phyloP scores from a whole-genome alignment of 2,329 filamentous ascomycete species.

The Tolypocladium sp. region DNA sequence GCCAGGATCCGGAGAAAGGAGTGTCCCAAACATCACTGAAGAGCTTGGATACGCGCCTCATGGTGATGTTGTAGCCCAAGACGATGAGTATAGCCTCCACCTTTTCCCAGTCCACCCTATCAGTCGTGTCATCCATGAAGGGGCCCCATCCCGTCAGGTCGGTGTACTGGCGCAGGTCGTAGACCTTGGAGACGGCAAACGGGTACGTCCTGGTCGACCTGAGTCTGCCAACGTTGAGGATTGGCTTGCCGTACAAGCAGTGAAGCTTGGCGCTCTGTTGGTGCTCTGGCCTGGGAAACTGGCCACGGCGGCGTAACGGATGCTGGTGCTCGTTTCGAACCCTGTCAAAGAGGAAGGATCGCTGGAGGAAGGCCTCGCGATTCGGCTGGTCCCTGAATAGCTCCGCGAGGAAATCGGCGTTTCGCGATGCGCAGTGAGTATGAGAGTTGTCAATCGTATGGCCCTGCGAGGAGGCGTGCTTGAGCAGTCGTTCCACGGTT shows the following conservation, averaged over 20 bases:
- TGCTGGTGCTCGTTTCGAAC: constrained; percentile 30
- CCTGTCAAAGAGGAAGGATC: constrained; percentile 54
- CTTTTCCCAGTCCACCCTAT: constrained; percentile 69
- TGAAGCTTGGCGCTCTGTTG: constrained; percentile 65
- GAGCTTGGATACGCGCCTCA: constrained; percentile 34
- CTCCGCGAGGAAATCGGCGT: constrained; percentile 32
- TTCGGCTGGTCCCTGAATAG: constrained; percentile 40
- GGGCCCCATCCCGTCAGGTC: constrained; percentile 58
- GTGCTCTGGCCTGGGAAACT: constrained; percentile 21
- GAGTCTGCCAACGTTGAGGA: constrained; percentile 28
- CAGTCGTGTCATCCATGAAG: constrained; percentile 54
- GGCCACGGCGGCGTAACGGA: constrained; percentile 3
- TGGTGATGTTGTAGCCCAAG: constrained; percentile 52
- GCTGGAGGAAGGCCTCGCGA: constrained; percentile 50
- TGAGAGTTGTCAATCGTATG: constrained; percentile 18
- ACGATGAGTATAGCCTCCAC: constrained; percentile 66
- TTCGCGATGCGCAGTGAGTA: constrained; percentile 36
- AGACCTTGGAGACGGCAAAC: constrained; percentile 60
- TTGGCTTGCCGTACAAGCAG: constrained; percentile 56
- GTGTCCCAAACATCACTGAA: constrained; percentile 44
- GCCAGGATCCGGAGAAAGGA: constrained; percentile 47
- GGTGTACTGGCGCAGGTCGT: constrained; percentile 64
- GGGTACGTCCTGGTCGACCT: constrained; percentile 37
- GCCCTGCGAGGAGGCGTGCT: constrained; percentile 28
- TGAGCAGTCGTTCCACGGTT: constrained; percentile 35